These are phyloP conservation scores for Berberis thunbergii DNA, from an alignment of 164 flowering plant species.

Conservation along the genomic window DNA sequence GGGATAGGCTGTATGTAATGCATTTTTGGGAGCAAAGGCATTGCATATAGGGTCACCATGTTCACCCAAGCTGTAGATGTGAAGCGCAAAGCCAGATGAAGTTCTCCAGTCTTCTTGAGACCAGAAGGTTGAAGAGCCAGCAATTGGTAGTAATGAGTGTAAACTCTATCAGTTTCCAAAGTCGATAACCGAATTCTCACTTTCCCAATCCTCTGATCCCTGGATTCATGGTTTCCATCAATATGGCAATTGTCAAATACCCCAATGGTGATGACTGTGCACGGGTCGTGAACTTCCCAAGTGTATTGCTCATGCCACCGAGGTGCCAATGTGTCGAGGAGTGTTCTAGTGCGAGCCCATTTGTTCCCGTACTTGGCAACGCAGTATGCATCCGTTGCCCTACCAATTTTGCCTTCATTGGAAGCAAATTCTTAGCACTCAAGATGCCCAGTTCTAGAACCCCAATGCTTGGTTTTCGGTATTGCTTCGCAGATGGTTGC, in stretches of 20 bases:
- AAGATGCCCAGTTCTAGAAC: slow-evolving; percentile 70
- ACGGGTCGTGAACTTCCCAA: slow-evolving; percentile 1
- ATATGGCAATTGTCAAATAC: slow-evolving; percentile 1
- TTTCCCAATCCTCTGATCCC: slow-evolving; percentile 3
- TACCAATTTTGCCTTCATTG: slow-evolving; percentile 50
- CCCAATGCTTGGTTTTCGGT: slow-evolving; percentile 51
- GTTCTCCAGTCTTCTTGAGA: slow-evolving; percentile 63
- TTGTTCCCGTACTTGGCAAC: slow-evolving; percentile 70
- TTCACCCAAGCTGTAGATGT: slow-evolving; percentile 72
- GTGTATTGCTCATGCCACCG: slow-evolving; percentile 7
- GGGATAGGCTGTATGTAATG: slow-evolving; percentile 68
- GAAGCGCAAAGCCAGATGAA: slow-evolving; percentile 66
- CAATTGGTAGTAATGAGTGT: slow-evolving; percentile 56
- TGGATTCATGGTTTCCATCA: neutral
- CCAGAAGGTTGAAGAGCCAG: slow-evolving; percentile 46
- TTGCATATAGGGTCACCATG: slow-evolving; percentile 61
- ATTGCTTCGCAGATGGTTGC: slow-evolving; percentile 54
- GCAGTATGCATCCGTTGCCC: slow-evolving; percentile 66
- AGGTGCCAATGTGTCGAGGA: slow-evolving; percentile 33
- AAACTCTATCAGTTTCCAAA: slow-evolving; percentile 1
- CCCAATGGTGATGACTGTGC: slow-evolving; percentile 1
- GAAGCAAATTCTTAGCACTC: slow-evolving; percentile 48
- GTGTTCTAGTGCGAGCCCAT: neutral
- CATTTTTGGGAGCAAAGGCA: slow-evolving; percentile 82
- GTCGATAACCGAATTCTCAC: slow-evolving; percentile 4